Percentiles rank a stretch among this genome's conserved stretches.
Evolutionary conservation across 805 yeast genomes (phyloP).

Genomic region (Zygotorulaspora danielsina): DNA sequence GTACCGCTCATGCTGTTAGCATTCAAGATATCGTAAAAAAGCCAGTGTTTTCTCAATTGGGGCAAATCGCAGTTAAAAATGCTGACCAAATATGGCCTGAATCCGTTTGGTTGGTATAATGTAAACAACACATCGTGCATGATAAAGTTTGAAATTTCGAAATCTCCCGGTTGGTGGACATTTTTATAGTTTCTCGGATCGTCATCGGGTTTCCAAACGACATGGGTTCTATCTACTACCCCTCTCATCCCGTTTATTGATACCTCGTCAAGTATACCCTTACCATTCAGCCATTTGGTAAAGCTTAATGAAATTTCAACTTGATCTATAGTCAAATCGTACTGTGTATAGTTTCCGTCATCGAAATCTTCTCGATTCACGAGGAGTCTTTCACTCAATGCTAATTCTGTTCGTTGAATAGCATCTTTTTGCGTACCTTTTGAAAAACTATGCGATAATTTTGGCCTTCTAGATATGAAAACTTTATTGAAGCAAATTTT

Average conservation of each 20-base stretch:
- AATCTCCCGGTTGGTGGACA: slow-evolving; percentile 77
- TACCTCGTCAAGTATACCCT: slow-evolving; percentile 77
- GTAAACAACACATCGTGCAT: slow-evolving; percentile 85
- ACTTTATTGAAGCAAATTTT: slow-evolving; percentile 80
- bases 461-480: slow-evolving; percentile 79
- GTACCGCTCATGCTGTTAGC: slow-evolving; percentile 85
- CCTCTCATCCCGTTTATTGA: slow-evolving; percentile 86
- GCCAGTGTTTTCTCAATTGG: slow-evolving; percentile 84
- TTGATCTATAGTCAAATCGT: slow-evolving; percentile 83
- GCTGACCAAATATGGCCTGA: slow-evolving; percentile 81
- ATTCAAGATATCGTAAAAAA: slow-evolving; percentile 78
- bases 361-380: slow-evolving; percentile 46
- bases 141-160: slow-evolving; percentile 78
- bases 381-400: slow-evolving; percentile 30
- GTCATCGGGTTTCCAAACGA: slow-evolving; percentile 74
- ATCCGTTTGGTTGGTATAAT: slow-evolving; percentile 71
- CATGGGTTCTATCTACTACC: slow-evolving; percentile 85
- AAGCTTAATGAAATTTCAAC: slow-evolving; percentile 77
- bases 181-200: slow-evolving; percentile 79
- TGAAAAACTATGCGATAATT: slow-evolving; percentile 44
- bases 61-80: slow-evolving; percentile 83
- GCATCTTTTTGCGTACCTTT: slow-evolving; percentile 76
- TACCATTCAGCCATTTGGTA: slow-evolving; percentile 83
- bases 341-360: slow-evolving; percentile 95
- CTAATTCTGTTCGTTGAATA: slow-evolving; percentile 48